Conservation (phyloP, 1,284 basidiomycete genomes). For the Ustilago curta region DNA sequence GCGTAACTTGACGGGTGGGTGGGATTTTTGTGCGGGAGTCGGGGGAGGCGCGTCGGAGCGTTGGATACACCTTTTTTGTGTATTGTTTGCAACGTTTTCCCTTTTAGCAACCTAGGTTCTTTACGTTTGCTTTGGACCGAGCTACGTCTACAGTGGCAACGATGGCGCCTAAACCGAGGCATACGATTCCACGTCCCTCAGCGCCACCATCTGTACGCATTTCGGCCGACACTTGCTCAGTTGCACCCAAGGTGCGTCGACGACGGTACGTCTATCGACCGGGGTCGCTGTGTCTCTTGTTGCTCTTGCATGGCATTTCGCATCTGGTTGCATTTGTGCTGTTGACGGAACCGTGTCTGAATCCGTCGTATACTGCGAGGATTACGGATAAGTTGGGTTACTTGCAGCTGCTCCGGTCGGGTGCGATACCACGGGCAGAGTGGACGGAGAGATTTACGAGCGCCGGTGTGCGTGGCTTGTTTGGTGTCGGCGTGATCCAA, state of each 20-base stretch:
- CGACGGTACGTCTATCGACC: conserved; percentile 15
- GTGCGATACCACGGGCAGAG: background rate
- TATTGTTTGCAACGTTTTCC: too few relatives aligned
- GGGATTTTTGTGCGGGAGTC: conserved; percentile 1
- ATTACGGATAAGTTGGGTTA: conserved; percentile 24
- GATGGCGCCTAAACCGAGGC: conserved; percentile 28
- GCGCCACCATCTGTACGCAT: too few relatives aligned
- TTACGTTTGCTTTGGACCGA: background rate
- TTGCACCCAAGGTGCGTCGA: too few relatives aligned
- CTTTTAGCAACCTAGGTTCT: too few relatives aligned
- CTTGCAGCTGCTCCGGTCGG: background rate
- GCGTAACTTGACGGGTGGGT: background rate
- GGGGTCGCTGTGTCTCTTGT: background rate
- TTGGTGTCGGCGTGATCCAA: conserved; percentile 31
- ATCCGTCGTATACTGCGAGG: conserved; percentile 4
- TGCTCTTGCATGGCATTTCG: conserved; percentile 16
- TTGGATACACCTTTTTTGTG: too few relatives aligned
- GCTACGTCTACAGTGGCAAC: background rate
- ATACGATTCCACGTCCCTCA: conserved; percentile 1
- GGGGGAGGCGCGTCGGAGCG: conserved; percentile 2
- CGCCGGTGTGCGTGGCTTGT: conserved; percentile 15
- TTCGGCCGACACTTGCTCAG: too few relatives aligned
- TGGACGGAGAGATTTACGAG: conserved; percentile 16
- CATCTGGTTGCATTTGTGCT: conserved; percentile 27
- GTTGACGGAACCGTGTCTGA: conserved; percentile 41